Conservation (phyloP, 2,329 filamentous ascomycete species). For the Spiromastix sp. region DNA sequence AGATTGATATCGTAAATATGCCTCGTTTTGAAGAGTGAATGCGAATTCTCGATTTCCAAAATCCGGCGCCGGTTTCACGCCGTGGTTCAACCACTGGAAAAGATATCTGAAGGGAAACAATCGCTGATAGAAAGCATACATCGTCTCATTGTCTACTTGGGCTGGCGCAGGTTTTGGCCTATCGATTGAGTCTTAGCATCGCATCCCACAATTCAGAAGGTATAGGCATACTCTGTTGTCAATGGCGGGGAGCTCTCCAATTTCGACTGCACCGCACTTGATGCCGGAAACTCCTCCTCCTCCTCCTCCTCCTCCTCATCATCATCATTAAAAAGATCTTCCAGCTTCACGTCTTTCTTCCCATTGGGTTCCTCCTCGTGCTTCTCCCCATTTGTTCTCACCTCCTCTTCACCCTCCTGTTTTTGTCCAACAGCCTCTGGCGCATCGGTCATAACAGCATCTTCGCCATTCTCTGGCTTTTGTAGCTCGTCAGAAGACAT, state of each 20-base stretch:
- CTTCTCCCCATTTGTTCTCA: slow-evolving; percentile 8
- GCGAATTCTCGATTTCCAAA: slow-evolving; percentile 93
- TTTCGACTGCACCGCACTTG: slow-evolving; percentile 39
- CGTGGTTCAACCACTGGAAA: slow-evolving; percentile 97
- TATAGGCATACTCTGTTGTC: neutral
- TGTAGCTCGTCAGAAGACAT: neutral
- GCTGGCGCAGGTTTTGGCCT: slow-evolving; percentile 29
- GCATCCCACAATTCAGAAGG: no score
- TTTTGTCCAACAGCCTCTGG: neutral
- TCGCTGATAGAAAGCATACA: slow-evolving; percentile 90
- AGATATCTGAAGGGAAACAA: slow-evolving; percentile 90
- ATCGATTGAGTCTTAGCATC: slow-evolving; percentile 1
- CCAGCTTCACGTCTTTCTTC: slow-evolving; percentile 35
- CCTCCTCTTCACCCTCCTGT: neutral
- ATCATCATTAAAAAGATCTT: slow-evolving; percentile 51
- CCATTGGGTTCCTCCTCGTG: slow-evolving; percentile 28
- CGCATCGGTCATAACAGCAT: neutral
- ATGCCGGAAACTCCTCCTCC: slow-evolving; percentile 43
- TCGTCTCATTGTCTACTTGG: slow-evolving; percentile 66
- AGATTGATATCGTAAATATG: slow-evolving; percentile 85
- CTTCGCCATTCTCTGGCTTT: neutral
- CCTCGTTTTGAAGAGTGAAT: slow-evolving; percentile 85
- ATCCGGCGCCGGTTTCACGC: slow-evolving; percentile 71
- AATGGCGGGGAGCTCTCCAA: slow-evolving; percentile 28
- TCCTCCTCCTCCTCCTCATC: slow-evolving; percentile 46